Evolutionary conservation across 1,284 basidiomycete species (phyloP).

Genomic region (Peniophora sp.): DNA sequence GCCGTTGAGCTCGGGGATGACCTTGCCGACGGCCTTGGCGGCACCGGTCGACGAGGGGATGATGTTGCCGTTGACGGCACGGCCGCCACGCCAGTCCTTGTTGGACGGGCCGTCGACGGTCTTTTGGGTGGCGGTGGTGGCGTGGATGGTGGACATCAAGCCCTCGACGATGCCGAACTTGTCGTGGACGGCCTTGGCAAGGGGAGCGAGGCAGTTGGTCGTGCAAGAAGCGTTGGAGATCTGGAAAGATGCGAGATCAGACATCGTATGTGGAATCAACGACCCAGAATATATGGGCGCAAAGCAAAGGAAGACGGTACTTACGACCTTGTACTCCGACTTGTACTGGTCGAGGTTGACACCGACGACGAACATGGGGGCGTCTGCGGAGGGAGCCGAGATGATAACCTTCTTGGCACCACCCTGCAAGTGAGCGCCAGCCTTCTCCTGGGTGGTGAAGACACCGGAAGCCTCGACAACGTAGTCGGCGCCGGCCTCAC

Average conservation of each 20-base stretch:
- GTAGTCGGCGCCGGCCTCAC: constrained; percentile 79
- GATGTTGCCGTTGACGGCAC: constrained; percentile 96
- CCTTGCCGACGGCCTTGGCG: constrained; percentile 99
- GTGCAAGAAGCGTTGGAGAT: constrained; percentile 99
- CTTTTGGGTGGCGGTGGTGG: constrained; percentile 98
- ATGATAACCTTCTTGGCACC: constrained; percentile 99
- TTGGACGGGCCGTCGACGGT: constrained; percentile 95
- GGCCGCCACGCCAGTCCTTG: constrained; percentile 97
- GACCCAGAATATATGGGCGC: not conserved
- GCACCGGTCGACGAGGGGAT: constrained; percentile 99
- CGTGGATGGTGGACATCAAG: constrained; percentile 98
- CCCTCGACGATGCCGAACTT: constrained; percentile 93
- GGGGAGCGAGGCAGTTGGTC: constrained; percentile 98
- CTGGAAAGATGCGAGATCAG: constrained; percentile 23
- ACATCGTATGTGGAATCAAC: constrained; percentile 4
- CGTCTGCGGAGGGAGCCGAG: constrained; percentile 97
- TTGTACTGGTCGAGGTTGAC: constrained; percentile 97
- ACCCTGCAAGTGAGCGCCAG: constrained; percentile 92
- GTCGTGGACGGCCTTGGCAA: constrained; percentile 98
- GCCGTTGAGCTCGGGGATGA: constrained; percentile 95
- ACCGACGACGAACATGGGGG: constrained; percentile 95
- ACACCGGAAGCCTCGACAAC: constrained; percentile 99
- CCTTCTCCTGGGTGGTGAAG: constrained; percentile 93
- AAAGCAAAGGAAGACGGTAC: constrained; percentile 21
- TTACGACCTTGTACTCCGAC: constrained; percentile 80